Percentiles rank a stretch among this genome's conserved stretches.
These are phyloP conservation scores for Guadua angustifolia DNA, from an alignment of 176 grass and related monocot species.

Conservation along the genomic window DNA sequence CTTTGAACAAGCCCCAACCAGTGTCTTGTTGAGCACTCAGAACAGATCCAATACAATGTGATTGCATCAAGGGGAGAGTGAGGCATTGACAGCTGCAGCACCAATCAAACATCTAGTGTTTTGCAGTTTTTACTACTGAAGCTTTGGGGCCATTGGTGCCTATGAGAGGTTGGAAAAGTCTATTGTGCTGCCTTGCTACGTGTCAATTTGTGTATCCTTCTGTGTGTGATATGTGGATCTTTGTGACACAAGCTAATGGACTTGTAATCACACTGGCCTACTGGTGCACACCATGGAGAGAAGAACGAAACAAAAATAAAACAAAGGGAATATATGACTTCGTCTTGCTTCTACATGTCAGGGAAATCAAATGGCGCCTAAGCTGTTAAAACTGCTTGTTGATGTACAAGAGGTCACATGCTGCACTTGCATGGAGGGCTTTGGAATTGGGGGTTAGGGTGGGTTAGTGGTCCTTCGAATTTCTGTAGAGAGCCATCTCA, in stretches of 20 bases:
- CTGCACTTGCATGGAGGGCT: background rate
- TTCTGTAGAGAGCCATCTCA: background rate
- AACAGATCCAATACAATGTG: constrained; percentile 36
- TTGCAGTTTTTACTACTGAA: background rate
- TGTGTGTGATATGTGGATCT: background rate
- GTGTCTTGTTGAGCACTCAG: constrained; percentile 33
- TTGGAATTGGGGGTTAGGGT: background rate
- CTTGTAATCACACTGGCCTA: background rate
- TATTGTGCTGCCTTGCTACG: background rate
- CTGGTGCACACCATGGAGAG: background rate
- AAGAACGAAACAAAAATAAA: background rate
- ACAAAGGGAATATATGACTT: background rate
- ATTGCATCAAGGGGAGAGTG: constrained; percentile 14
- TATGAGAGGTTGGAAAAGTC: background rate
- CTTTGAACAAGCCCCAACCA: background rate
- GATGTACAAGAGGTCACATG: background rate
- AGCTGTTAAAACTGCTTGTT: background rate
- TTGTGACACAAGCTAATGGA: background rate
- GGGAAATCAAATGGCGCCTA: background rate
- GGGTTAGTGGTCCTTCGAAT: background rate
- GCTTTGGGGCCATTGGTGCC: constrained; percentile 3
- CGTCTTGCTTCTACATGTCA: background rate
- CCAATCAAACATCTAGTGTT: background rate
- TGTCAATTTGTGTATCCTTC: constrained; percentile 9
- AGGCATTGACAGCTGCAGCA: background rate